phyloP scores from a whole-genome alignment of 1,139 yeast species.

The Blastobotrys apis region DNA sequence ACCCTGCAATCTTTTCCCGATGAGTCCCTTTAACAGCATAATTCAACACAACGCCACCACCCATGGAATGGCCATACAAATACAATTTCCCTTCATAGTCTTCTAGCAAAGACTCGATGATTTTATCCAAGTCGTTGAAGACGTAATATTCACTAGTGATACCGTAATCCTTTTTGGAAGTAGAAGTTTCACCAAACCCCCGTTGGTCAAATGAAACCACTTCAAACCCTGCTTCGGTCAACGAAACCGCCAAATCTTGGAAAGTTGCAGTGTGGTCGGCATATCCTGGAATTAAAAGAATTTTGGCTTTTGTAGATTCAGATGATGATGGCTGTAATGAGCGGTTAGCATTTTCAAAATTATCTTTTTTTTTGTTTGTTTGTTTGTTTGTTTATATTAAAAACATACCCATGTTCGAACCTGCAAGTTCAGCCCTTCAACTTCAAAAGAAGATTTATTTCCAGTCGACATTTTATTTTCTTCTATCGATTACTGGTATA shows the following conservation, averaged over 20 bases:
- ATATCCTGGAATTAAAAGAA: slow-evolving; percentile 66
- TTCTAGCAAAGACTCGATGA: slow-evolving; percentile 39
- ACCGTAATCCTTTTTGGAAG: slow-evolving; percentile 49
- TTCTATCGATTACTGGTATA: neutral
- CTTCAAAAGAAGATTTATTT: slow-evolving; percentile 6
- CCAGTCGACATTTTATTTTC: slow-evolving; percentile 2
- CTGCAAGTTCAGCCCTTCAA: slow-evolving; percentile 22
- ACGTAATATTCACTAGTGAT: slow-evolving; percentile 59
- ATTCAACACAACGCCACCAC: slow-evolving; percentile 77
- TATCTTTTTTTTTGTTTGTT: too few species aligned
- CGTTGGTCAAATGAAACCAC: slow-evolving; percentile 79
- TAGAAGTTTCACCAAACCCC: slow-evolving; percentile 78
- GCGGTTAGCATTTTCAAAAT: slow-evolving; percentile 3
- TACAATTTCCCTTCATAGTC: slow-evolving; percentile 45
- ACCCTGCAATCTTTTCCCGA: slow-evolving; percentile 51
- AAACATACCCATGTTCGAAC: slow-evolving; percentile 21
- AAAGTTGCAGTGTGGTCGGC: slow-evolving; percentile 55
- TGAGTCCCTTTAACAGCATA: slow-evolving; percentile 67
- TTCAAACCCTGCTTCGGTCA: slow-evolving; percentile 63
- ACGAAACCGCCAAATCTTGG: slow-evolving; percentile 53
- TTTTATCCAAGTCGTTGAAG: slow-evolving; percentile 64
- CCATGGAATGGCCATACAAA: slow-evolving; percentile 91
- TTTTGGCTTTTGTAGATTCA: slow-evolving; percentile 46
- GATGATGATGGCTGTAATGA: too few species aligned
- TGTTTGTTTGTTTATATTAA: neutral